phyloP scores from a whole-genome alignment of 805 yeast genomes.

The Starmerella vaccinii region DNA sequence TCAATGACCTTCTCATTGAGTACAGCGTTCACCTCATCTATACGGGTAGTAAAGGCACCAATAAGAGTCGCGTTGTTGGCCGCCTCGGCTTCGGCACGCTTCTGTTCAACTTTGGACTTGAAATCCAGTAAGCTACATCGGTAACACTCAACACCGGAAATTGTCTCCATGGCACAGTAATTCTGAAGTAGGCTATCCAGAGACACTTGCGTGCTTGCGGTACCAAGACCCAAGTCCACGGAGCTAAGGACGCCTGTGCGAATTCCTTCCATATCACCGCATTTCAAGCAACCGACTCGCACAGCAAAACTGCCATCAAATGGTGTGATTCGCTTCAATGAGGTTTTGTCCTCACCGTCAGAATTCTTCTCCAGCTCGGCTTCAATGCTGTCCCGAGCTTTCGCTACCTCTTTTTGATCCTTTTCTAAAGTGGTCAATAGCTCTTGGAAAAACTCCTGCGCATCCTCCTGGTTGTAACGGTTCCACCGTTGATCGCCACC shows the following conservation, averaged over 20 bases:
- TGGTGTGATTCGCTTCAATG: slow-evolving; percentile 48
- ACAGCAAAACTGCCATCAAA: slow-evolving; percentile 85
- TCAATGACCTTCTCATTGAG: slow-evolving; percentile 58
- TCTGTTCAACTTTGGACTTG: slow-evolving; percentile 27
- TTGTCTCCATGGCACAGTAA: slow-evolving; percentile 56
- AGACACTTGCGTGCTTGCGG: slow-evolving; percentile 1
- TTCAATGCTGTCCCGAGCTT: background rate
- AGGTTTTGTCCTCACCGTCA: background rate
- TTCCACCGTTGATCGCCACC: slow-evolving; percentile 45
- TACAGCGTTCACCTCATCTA: slow-evolving; percentile 42
- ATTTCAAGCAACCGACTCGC: slow-evolving; percentile 76
- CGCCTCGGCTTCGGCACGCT: slow-evolving; percentile 6
- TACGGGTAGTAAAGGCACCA: slow-evolving; percentile 36
- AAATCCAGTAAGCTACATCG: slow-evolving; percentile 60
- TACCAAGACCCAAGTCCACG: slow-evolving; percentile 29
- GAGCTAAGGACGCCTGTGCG: slow-evolving; percentile 60
- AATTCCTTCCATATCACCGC: slow-evolving; percentile 93
- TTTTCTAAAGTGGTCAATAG: slow-evolving; percentile 29
- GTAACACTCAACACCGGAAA: slow-evolving; percentile 90
- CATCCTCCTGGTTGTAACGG: slow-evolving; percentile 92
- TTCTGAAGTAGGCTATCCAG: slow-evolving; percentile 27
- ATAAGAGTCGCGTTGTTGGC: slow-evolving; percentile 4
- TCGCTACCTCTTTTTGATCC: slow-evolving; percentile 23
- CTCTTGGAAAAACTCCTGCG: slow-evolving; percentile 85
- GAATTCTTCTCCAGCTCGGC: background rate